Evolutionary conservation across 2,329 filamentous ascomycete species (phyloP), one percentile per base, ranked within the genome.

Genomic region (Colletotrichum eremochloae): DNA sequence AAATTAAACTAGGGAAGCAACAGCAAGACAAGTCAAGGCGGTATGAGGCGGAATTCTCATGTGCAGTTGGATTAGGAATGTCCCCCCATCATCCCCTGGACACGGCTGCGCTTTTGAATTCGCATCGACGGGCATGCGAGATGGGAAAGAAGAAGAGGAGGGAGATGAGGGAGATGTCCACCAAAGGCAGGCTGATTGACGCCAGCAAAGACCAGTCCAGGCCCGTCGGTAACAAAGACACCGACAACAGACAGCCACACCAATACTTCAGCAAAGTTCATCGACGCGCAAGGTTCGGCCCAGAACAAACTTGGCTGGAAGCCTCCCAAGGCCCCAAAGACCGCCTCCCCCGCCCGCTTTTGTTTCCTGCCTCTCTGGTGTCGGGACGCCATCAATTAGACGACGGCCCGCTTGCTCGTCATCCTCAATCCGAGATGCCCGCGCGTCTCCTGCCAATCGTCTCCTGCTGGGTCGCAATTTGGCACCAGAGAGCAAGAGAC

Each of bases 141-240:
- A 44, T 3, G n/a, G 5, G 42, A 48, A 48, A 24, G 12, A 9
- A 48, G 46, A 48, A 12, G 8, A 12, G 12, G 20, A 52, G 12
- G 6, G 12, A 8, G 50, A 8, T 1, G 40, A 42, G 14, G 33
- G n/a, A 68, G 29, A 7, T 46, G 14, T n/a, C 29, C 52, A n/a
- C 29, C 20, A 31, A 29, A 70, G 55, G 24, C 55, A 67, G 55
- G 58, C 5, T 18, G 24, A 33, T 48, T 29, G 60, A 31, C 61
- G 33, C 61, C 33, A 9, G n/a, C 14, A 29, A n/a, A 63, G n/a
- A 8, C 44, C 48, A 42, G 57, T 68, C 56, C 50, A 50, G 57
- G 44, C 56, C 55, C 31, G 56, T 44, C 56, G 48, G 38, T 62
- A 57, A 71, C 63, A 71, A 68, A 63, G 68, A 52, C 46, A 24